A percentile compares a stretch with the other conserved stretches of the same genome.
Evolutionary conservation across 345 rosid species (phyloP).

Genomic region (Eutrema japonicum): DNA sequence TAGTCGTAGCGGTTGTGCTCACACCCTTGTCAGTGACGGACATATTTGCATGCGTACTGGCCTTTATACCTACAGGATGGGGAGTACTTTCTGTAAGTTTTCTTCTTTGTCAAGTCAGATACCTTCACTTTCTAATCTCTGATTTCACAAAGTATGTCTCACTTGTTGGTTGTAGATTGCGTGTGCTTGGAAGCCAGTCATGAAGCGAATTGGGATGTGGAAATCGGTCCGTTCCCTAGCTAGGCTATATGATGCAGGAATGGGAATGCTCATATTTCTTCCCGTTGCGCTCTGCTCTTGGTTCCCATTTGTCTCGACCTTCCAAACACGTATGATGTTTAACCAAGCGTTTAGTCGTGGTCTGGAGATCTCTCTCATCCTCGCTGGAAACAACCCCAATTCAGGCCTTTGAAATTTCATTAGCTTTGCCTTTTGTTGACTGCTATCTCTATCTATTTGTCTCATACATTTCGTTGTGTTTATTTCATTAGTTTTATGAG

Average conservation of each 20-base stretch:
- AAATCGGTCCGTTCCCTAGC: slow-evolving; percentile 88
- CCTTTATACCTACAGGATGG: slow-evolving; percentile 96
- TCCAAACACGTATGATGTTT: slow-evolving; percentile 97
- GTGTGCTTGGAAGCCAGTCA: slow-evolving; percentile 87
- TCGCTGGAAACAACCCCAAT: slow-evolving; percentile 93
- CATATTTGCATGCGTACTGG: slow-evolving; percentile 78
- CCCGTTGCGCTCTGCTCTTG: slow-evolving; percentile 85
- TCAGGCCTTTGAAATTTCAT: slow-evolving; percentile 45
- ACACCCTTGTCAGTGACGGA: slow-evolving; percentile 59
- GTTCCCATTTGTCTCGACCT: slow-evolving; percentile 97
- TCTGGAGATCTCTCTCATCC: slow-evolving; percentile 90
- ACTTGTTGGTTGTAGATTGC: slow-evolving; percentile 63
- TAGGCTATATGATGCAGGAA: slow-evolving; percentile 83
- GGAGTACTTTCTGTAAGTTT: slow-evolving; percentile 82
- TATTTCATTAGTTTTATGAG: neutral
- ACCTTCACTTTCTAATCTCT: too few species aligned
- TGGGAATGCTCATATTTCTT: slow-evolving; percentile 93
- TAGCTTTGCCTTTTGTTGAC: slow-evolving; percentile 4
- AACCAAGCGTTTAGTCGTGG: slow-evolving; percentile 98
- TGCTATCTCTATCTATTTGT: neutral
- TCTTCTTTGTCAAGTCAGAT: neutral
- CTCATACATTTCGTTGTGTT: slow-evolving; percentile 12
- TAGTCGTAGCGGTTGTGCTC: slow-evolving; percentile 61
- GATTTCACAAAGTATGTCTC: too few species aligned
- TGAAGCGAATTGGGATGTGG: slow-evolving; percentile 80